Evolutionary conservation across 2,329 filamentous ascomycete species (phyloP).

Genomic region (Ascochyta fabae): DNA sequence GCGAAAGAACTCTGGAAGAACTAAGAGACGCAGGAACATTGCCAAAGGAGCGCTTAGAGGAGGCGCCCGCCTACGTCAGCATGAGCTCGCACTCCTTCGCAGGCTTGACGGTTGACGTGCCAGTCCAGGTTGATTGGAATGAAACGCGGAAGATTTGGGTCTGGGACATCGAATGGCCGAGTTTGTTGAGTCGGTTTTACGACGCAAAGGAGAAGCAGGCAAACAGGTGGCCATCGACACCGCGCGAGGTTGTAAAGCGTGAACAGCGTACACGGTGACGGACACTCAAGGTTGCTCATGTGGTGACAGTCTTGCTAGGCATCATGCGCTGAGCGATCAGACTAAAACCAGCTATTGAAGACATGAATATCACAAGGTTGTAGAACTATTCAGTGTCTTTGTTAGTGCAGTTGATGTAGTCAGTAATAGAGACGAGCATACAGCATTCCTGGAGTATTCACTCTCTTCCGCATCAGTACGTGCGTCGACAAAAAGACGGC

Average conservation of each 20-base stretch:
- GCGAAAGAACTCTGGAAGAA: slow-evolving; percentile 18
- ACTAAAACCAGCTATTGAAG: slow-evolving; percentile 93
- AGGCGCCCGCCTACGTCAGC: slow-evolving; percentile 27
- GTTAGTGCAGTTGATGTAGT: slow-evolving; percentile 3
- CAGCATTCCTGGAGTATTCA: slow-evolving; percentile 90
- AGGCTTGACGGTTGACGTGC: slow-evolving; percentile 16
- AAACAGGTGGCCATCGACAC: slow-evolving; percentile 3
- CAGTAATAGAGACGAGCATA: slow-evolving; percentile 55
- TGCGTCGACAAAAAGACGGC: slow-evolving; percentile 93
- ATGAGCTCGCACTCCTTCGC: slow-evolving; percentile 21
- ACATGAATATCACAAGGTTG: slow-evolving; percentile 95
- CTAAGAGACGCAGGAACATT: slow-evolving; percentile 18
- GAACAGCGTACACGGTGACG: background rate
- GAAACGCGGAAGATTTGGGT: slow-evolving; percentile 23
- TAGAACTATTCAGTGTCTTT: slow-evolving; percentile 73
- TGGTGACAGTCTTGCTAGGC: slow-evolving; percentile 23
- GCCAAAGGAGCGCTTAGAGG: slow-evolving; percentile 24
- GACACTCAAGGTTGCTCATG: background rate
- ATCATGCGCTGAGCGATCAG: slow-evolving; percentile 87
- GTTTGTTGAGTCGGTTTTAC: slow-evolving; percentile 25
- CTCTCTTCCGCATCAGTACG: slow-evolving; percentile 92
- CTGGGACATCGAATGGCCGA: slow-evolving; percentile 31
- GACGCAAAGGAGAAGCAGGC: slow-evolving; percentile 18
- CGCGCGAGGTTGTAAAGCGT: background rate
- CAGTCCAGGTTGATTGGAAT: slow-evolving; percentile 27